These are phyloP conservation scores for Sporothrix brasiliensis DNA, from an alignment of 2,329 filamentous ascomycete species.

Conservation along the genomic window DNA sequence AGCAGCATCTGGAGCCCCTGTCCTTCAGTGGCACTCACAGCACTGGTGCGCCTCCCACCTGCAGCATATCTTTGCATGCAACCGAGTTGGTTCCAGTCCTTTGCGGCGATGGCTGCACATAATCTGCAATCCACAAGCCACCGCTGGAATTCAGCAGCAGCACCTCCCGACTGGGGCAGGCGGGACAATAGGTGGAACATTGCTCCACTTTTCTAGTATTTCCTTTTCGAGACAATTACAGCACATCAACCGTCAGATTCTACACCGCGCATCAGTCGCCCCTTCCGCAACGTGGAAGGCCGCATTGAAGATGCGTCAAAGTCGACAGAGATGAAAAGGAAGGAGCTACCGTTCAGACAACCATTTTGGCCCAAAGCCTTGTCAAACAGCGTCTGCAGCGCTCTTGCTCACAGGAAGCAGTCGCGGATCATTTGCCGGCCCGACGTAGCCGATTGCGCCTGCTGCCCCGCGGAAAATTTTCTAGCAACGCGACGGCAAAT, in stretches of 20 bases:
- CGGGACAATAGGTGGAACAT: conserved; percentile 4
- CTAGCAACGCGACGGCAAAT: conserved; percentile 22
- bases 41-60: neutral
- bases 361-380: neutral
- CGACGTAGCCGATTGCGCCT: conserved; percentile 24
- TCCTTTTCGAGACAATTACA: conserved; percentile 25
- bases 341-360: neutral
- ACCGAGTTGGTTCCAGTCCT: neutral
- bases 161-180: conserved; percentile 15
- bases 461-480: conserved; percentile 27
- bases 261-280: conserved; percentile 14
- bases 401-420: neutral
- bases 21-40: neutral
- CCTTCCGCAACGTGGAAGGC: neutral
- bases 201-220: conserved; percentile 10
- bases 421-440: conserved; percentile 26
- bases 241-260: neutral
- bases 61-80: neutral
- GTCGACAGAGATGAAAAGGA: neutral
- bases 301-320: neutral
- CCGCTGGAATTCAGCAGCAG: conserved; percentile 12
- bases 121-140: conserved; percentile 1
- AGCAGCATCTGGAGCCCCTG: neutral
- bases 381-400: neutral
- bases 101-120: conserved; percentile 3